Base-by-base conservation (phyloP, 2,329 filamentous ascomycete genomes). In the Exophiala bonariae region DNA sequence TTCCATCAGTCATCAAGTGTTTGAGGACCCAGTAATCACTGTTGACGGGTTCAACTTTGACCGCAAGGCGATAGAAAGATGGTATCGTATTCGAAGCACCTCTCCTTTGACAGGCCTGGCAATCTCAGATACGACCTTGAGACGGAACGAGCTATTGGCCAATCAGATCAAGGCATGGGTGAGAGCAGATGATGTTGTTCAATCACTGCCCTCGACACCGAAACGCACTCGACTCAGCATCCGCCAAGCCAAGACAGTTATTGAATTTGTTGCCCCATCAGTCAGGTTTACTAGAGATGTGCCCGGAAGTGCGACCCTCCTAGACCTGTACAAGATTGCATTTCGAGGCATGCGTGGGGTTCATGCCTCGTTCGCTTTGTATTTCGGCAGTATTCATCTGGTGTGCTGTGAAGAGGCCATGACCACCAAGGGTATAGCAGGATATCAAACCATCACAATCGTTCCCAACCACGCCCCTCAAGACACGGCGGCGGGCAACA, bases 11-110 rank as follows among this genome's bases (percentile, higher is more conserved):
- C 59, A 59, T 7, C 60, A 60, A 11, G 17, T 66, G 14, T 63
- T 68, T 54, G 47, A 61, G 31, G 63, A 69, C 47, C 63, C 67
- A 3, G 67, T 69, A 13, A 53, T 33, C 2, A 62, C 66, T 3
- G 42, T 51, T 2, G 65, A 69, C 41, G 56, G 58, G 1, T 61
- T 62, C 44, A 64, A 56, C 1, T 70, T 67, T 40, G 63, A 66
- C 34, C 57, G 62, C n/a, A 48, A 57, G 14, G 61, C 64, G 22
- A 66, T 70, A 11, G 44, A 59, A 42, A 54, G 61, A 38, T 69
- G 66, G 66, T 68, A 68, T 34, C 39, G 56, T 8, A 60, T 61
- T 11, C 57, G 60, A 16, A 52, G 56, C 7, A 58, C 55, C 3
- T 68, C 65, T 1, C 67, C 66, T 3, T 55, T 61, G 34, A 66